Percentiles rank a stretch among this genome's conserved stretches.
These are phyloP conservation scores for Medicago ruthenica DNA, from an alignment of 306 rosid species.

Conservation along the genomic window DNA sequence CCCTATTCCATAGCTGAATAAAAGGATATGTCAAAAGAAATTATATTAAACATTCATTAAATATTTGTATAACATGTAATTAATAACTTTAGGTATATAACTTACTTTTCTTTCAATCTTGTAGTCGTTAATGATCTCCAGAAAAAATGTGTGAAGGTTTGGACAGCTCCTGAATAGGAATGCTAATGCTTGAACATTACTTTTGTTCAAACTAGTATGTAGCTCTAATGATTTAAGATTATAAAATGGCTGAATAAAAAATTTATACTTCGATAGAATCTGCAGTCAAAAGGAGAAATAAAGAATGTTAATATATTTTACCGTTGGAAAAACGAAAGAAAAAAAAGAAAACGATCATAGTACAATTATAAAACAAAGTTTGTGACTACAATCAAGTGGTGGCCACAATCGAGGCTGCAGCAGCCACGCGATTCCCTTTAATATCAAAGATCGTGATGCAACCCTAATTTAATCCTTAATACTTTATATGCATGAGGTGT, in stretches of 20 bases:
- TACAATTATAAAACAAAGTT: neutral
- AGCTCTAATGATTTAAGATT: slow-evolving; percentile 67
- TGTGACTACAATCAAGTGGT: neutral
- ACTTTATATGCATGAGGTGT: neutral
- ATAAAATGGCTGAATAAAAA: slow-evolving; percentile 62
- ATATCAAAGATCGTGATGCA: neutral
- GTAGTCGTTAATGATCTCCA: slow-evolving; percentile 57
- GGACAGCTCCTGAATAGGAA: slow-evolving; percentile 71
- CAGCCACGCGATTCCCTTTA: no score
- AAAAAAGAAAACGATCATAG: neutral
- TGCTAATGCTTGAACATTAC: slow-evolving; percentile 64
- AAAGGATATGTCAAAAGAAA: neutral
- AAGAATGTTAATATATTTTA: slow-evolving; percentile 1
- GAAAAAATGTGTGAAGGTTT: slow-evolving; percentile 56
- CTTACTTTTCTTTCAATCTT: slow-evolving; percentile 70
- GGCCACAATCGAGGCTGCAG: neutral
- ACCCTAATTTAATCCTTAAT: no score
- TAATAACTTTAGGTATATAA: neutral
- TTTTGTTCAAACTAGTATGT: slow-evolving; percentile 67
- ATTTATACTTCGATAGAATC: slow-evolving; percentile 67
- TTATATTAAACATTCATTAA: slow-evolving; percentile 8
- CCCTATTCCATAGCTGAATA: slow-evolving; percentile 76
- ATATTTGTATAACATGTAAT: neutral
- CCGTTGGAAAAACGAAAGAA: neutral
- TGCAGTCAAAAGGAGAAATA: slow-evolving; percentile 46